Percentiles rank a stretch among this genome's conserved stretches.
Evolutionary conservation across 371 early-diverging fungal species (phyloP).

Genomic region (Mortierella sp.): DNA sequence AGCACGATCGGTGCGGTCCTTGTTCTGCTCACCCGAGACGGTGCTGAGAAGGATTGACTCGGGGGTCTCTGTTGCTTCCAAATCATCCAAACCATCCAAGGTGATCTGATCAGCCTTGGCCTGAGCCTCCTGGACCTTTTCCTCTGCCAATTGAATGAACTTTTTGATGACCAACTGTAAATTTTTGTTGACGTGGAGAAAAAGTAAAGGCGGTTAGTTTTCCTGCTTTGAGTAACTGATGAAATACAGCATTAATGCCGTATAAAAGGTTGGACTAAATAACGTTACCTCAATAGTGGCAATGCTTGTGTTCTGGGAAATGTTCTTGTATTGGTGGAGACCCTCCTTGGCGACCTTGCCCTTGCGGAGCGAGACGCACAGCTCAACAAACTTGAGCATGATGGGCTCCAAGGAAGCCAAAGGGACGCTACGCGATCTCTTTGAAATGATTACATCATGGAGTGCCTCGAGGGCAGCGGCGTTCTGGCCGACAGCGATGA

Average conservation of each 20-base stretch:
- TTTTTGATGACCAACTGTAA: slow-evolving; percentile 81
- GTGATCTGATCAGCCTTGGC: slow-evolving; percentile 91
- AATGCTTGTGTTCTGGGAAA: slow-evolving; percentile 94
- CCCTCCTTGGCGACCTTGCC: slow-evolving; percentile 96
- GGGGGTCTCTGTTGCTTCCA: slow-evolving; percentile 96
- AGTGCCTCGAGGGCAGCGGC: slow-evolving; percentile 90
- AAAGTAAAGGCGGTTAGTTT: neutral
- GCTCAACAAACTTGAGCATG: slow-evolving; percentile 92
- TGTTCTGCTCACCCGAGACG: slow-evolving; percentile 93
- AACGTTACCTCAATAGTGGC: slow-evolving; percentile 84
- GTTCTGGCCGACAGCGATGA: slow-evolving; percentile 91
- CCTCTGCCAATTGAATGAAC: slow-evolving; percentile 89
- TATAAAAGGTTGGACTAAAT: neutral
- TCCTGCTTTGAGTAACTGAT: neutral
- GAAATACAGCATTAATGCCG: neutral
- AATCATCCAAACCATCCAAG: slow-evolving; percentile 88
- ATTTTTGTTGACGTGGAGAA: too few relatives aligned
- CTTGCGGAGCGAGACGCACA: slow-evolving; percentile 89
- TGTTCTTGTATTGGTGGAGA: slow-evolving; percentile 96
- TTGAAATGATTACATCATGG: slow-evolving; percentile 91
- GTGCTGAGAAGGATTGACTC: slow-evolving; percentile 96
- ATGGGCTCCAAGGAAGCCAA: slow-evolving; percentile 90
- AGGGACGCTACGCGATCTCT: slow-evolving; percentile 86
- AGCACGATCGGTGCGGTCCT: slow-evolving; percentile 96
- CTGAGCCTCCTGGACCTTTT: slow-evolving; percentile 92